Conservation (phyloP, 2,329 filamentous ascomycete genomes). For the Kalaharituber pfeilii region DNA sequence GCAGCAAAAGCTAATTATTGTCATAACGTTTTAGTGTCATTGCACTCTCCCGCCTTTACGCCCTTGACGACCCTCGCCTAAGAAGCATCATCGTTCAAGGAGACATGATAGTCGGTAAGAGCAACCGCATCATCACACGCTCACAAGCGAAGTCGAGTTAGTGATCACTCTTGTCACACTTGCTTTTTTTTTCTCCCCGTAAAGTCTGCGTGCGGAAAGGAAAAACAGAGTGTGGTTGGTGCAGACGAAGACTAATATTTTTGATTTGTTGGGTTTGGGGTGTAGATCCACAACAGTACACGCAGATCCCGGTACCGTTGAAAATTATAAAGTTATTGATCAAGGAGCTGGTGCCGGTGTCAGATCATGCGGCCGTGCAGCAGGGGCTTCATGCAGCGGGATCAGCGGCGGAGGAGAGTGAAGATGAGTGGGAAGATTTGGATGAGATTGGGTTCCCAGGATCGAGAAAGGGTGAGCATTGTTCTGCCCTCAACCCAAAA, state of each 20-base stretch:
- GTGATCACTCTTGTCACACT: constrained; percentile 22
- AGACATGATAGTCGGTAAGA: constrained; percentile 65
- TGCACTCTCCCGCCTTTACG: constrained; percentile 79
- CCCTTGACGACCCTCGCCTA: constrained; percentile 65
- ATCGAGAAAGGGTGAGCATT: constrained; percentile 73
- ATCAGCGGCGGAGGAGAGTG: constrained; percentile 44
- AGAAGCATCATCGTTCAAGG: constrained; percentile 72
- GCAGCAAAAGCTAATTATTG: constrained; percentile 24
- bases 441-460: constrained; percentile 55
- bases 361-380: constrained; percentile 41
- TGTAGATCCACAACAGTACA: constrained; percentile 72
- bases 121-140: constrained; percentile 78
- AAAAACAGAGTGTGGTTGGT: too few relatives aligned
- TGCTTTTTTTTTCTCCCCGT: constrained; percentile 16
- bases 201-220: constrained; percentile 22
- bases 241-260: not conserved
- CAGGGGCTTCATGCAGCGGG: constrained; percentile 43
- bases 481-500: constrained; percentile 28
- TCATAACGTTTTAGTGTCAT: constrained; percentile 49
- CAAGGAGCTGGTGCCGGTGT: constrained; percentile 71
- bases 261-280: not conserved
- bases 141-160: constrained; percentile 71
- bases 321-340: constrained; percentile 95
- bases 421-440: constrained; percentile 78
- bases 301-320: constrained; percentile 66